phyloP scores from a whole-genome alignment of 116 monocot species.

The Thalassia testudinum region DNA sequence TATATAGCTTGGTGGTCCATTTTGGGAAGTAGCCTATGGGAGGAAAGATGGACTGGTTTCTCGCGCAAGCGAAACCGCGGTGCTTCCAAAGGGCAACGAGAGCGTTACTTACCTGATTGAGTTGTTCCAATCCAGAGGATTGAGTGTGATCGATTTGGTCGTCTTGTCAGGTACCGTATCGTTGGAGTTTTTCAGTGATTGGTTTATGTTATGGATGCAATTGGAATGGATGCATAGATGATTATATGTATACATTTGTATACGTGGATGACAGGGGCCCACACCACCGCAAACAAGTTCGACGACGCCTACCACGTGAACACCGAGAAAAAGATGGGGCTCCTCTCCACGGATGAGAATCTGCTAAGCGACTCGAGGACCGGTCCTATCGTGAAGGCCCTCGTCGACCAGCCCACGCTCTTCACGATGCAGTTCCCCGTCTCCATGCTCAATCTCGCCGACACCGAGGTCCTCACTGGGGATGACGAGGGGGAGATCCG shows the following conservation, averaged over 20 bases:
- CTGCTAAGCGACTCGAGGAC: constrained; percentile 57
- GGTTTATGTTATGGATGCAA: background rate
- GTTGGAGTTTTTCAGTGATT: too few species aligned
- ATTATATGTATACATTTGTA: background rate
- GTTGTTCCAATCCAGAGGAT: constrained; percentile 66
- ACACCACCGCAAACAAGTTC: constrained; percentile 40
- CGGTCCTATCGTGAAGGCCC: constrained; percentile 24
- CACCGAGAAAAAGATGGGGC: constrained; percentile 43
- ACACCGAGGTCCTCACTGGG: constrained; percentile 44
- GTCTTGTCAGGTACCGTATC: constrained; percentile 64
- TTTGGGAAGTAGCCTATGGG: constrained; percentile 53
- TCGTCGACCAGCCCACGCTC: constrained; percentile 37
- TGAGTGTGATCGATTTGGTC: constrained; percentile 46
- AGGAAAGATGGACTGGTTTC: constrained; percentile 54
- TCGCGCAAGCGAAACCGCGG: constrained; percentile 20
- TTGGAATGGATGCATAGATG: too few species aligned
- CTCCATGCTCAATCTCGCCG: constrained; percentile 59
- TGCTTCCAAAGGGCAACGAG: constrained; percentile 51
- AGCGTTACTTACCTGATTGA: constrained; percentile 67
- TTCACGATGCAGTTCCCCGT: constrained; percentile 66
- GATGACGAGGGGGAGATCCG: constrained; percentile 69
- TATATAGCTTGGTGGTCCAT: constrained; percentile 46
- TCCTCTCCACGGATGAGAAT: constrained; percentile 60
- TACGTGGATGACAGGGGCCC: background rate
- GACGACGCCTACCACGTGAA: constrained; percentile 63